Conservation (phyloP, 495 filamentous ascomycete species). For the Daldinia vernicosa region DNA sequence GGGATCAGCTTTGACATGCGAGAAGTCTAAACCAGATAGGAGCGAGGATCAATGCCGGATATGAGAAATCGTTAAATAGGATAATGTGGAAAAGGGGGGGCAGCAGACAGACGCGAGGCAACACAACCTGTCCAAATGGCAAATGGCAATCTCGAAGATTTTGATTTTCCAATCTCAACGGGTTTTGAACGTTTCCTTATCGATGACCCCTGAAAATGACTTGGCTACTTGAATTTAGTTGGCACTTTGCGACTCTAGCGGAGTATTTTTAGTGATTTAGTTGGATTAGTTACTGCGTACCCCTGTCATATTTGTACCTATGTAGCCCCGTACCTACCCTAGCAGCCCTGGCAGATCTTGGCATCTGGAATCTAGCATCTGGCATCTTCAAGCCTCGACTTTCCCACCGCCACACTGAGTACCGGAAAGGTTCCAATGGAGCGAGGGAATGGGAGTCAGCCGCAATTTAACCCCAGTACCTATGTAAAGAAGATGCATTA, state of each 20-base stretch:
- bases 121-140: constrained; percentile 34
- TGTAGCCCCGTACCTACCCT: constrained; percentile 6
- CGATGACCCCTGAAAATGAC: constrained; percentile 1
- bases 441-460: not conserved
- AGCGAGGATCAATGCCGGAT: constrained; percentile 36
- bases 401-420: constrained; percentile 6
- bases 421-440: not conserved
- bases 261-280: not conserved
- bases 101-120: constrained; percentile 23
- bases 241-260: not conserved
- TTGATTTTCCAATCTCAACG: constrained; percentile 41
- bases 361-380: not conserved
- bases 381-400: not conserved
- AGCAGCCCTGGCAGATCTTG: not conserved
- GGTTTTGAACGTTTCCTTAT: constrained; percentile 13
- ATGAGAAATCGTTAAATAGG: constrained; percentile 31
- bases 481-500: constrained; percentile 3
- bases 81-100: constrained; percentile 30
- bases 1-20: constrained; percentile 11
- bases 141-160: constrained; percentile 32
- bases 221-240: constrained; percentile 1
- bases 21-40: constrained; percentile 18
- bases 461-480: not conserved
- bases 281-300: constrained; percentile 1
- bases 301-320: constrained; percentile 11